Conservation (phyloP, 441 rosid species). For the Erysimum pusillum region DNA sequence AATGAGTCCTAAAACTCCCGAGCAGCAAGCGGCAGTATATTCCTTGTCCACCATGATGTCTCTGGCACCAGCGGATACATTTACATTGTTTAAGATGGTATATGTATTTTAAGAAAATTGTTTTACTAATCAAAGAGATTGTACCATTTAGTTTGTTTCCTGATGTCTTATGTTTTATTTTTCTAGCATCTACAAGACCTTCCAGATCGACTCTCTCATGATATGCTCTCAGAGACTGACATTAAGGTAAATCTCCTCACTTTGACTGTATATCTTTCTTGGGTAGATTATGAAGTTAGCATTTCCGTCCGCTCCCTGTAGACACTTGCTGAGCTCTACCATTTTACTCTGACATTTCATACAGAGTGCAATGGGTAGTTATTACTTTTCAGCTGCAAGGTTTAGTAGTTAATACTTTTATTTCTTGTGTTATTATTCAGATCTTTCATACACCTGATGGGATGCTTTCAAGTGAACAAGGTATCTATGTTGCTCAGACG, state of each 20-base stretch:
- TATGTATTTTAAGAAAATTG: constrained; percentile 19
- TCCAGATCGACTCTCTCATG: constrained; percentile 82
- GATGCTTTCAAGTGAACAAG: constrained; percentile 89
- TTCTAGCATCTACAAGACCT: constrained; percentile 75
- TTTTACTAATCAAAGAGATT: constrained; percentile 4
- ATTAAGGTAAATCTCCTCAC: constrained; percentile 64
- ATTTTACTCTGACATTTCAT: constrained; percentile 16
- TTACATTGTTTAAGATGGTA: constrained; percentile 86
- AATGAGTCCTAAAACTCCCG: constrained; percentile 73
- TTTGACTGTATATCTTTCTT: constrained; percentile 13
- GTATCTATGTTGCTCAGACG: constrained; percentile 89
- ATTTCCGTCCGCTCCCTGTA: not conserved
- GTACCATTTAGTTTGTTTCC: constrained; percentile 27
- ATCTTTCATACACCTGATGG: constrained; percentile 93
- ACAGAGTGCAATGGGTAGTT: constrained; percentile 21
- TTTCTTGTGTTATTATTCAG: constrained; percentile 50
- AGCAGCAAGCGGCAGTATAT: constrained; percentile 84
- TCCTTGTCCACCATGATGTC: constrained; percentile 89
- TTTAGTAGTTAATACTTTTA: constrained; percentile 8
- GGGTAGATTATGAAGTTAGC: constrained; percentile 3
- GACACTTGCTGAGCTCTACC: constrained; percentile 13
- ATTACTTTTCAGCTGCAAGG: not conserved
- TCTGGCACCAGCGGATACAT: constrained; percentile 75
- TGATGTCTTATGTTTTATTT: constrained; percentile 43
- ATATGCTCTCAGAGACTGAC: constrained; percentile 84